Base-by-base conservation (phyloP, 1,284 basidiomycete species). In the Rhizoctonia solani region DNA sequence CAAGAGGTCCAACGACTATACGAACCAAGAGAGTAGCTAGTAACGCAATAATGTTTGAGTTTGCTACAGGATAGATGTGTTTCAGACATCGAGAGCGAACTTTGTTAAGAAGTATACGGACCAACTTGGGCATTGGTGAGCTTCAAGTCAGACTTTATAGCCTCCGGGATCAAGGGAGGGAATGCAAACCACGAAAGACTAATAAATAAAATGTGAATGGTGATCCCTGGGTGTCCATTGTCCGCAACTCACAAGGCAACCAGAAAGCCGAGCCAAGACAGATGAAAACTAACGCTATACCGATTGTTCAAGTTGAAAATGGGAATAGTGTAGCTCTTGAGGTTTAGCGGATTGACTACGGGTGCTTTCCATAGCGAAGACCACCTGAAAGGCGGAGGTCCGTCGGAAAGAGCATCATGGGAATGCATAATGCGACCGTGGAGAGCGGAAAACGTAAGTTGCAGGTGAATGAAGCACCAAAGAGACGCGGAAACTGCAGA, bases 151-250 rank as follows among this genome's bases (percentile, higher is more conserved):
- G 72, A 71, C 69, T 81, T 83, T 74, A 88, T 85, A 3, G 82
- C 84, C 42, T 86, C 84, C 0, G 85, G 82, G 49, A 86, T 80
- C 9, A 88, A 79, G 0, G 86, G 85, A 16, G 85, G 79, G 73
- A 87, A 87, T 0, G 86, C 85, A 69, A 88, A 88, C 87, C 87
- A 88, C 14, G 84, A 82, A 21, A 86, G 73, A 70, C 78, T 79
- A 42, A 13, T 3, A 74, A 8, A 19, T 74, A 39, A 75, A 72
- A 54, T 74, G 73, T 68, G 73, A 19, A 29, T 61, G 37, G 39
- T 4, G 41, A 1, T 71, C 4, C 66, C 69, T 19, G 72, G 69
- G 71, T 41, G 23, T 61, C 69, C 11, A 13, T 27, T 39, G 5
- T 21, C 13, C n/a, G 8, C 11, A 3, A 71, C 74, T 68, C 68